These are phyloP conservation scores for Wickerhamiella dianesei DNA, from an alignment of 805 yeast species.

Conservation along the genomic window DNA sequence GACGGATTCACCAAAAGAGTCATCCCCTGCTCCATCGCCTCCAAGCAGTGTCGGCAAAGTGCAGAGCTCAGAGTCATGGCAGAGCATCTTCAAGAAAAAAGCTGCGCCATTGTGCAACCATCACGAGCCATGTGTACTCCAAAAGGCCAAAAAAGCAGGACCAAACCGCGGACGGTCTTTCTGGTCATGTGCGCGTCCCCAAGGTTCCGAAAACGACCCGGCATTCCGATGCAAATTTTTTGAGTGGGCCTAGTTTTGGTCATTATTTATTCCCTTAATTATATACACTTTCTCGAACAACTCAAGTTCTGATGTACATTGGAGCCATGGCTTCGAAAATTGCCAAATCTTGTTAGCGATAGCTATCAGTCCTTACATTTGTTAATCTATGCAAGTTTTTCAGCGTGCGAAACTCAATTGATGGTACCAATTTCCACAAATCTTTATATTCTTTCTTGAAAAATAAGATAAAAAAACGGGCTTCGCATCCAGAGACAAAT, in stretches of 20 bases:
- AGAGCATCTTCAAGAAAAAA: not conserved
- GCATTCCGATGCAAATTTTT: slow-evolving; percentile 24
- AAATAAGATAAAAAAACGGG: too few relatives aligned
- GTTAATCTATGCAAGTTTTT: too few relatives aligned
- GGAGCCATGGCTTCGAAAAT: too few relatives aligned
- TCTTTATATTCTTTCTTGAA: too few relatives aligned
- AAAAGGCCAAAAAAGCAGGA: slow-evolving; percentile 20
- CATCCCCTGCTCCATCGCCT: not conserved
- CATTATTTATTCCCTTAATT: not conserved
- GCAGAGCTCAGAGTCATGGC: slow-evolving; percentile 4
- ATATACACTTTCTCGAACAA: not conserved
- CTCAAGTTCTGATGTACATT: too few relatives aligned
- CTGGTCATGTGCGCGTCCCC: slow-evolving; percentile 27
- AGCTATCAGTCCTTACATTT: too few relatives aligned
- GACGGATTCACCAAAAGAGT: not conserved
- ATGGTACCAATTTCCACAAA: too few relatives aligned
- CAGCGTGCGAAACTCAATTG: too few relatives aligned
- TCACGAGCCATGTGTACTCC: slow-evolving; percentile 24
- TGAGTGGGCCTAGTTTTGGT: slow-evolving; percentile 21
- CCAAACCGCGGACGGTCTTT: slow-evolving; percentile 27
- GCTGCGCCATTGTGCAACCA: slow-evolving; percentile 20
- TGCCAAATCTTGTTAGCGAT: too few relatives aligned
- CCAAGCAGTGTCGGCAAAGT: not conserved
- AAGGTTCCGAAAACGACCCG: slow-evolving; percentile 16
- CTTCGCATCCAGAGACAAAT: too few relatives aligned